phyloP scores from a whole-genome alignment of 345 rosid species.

The Cardiospermum halicacabum region DNA sequence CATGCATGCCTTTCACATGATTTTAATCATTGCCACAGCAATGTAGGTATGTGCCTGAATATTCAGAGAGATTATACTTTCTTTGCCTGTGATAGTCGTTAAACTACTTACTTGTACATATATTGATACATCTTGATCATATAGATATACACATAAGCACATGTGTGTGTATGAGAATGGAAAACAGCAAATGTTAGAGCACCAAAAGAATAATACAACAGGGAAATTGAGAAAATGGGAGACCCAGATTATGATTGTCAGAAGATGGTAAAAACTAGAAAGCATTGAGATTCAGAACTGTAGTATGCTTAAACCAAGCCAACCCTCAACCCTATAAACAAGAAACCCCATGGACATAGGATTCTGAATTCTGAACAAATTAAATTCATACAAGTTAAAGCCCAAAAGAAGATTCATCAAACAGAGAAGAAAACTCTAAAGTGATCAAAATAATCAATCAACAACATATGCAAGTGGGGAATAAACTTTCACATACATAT shows the following conservation, averaged over 20 bases:
- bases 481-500: too few relatives aligned
- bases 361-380: background rate
- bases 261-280: background rate
- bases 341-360: background rate
- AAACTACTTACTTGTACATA: constrained; percentile 4
- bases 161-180: background rate
- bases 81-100: background rate
- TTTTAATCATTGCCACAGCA: background rate
- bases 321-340: background rate
- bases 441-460: too few relatives aligned
- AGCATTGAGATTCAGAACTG: background rate
- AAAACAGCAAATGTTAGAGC: background rate
- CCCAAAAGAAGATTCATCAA: too few relatives aligned
- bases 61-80: background rate
- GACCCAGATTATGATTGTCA: background rate
- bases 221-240: background rate
- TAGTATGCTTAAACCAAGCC: background rate
- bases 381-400: background rate
- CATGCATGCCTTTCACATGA: background rate
- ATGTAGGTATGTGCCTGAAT: background rate
- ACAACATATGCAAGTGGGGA: too few relatives aligned
- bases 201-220: background rate
- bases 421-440: too few relatives aligned
- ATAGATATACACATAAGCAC: background rate
- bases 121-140: background rate